Evolutionary conservation across 805 yeast species (phyloP), one percentile per base, ranked within the genome.

Genomic region (Clavispora carvajalis): DNA sequence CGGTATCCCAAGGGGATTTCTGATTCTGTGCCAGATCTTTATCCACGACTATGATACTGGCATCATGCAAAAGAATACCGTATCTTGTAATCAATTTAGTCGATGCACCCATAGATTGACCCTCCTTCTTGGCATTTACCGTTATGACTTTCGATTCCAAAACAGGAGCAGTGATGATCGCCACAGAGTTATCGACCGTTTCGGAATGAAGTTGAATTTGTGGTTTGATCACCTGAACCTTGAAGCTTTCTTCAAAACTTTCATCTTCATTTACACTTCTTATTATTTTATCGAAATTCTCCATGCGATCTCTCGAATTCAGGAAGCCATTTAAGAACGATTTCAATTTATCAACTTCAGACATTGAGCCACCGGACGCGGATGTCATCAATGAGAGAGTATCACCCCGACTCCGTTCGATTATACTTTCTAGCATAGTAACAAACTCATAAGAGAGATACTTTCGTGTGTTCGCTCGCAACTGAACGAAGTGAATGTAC

Each of bases 141-240:
- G 85, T 73, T n/a, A 87, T 61, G 8, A 85, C 76, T 45, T 84
- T 79, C 21, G 82, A 57, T 50, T 84, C 83, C 39, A 90, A 78
- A 31, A 67, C 69, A 9, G 91, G 93, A 0, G 95, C 77, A 2
- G 85, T 74, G n/a, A 90, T 69, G 24, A 89, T 58, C 10, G 88
- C 69, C 38, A 85, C 77, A 2, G 84, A 67, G 33, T 77, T 79
- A 3, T 67, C 62, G 15, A 49, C 47, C 22, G 64, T 71, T 9
- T 62, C 62, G 34, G 69, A 57, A 41, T 65, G 69, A 10, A 69
- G 47, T 44, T 69, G 75, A 33, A 69, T 69, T 41, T 69, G 75
- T 1, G 75, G 74, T 0, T 71, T 64, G 1, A 67, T 53, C 7
- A 69, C 58, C 28, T 67, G 70, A 24, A 69, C 54, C 37, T 59